Evolutionary conservation across 2,329 filamentous ascomycete species (phyloP), one percentile per base, ranked within the genome.

Genomic region (Stromatinia cepivora): DNA sequence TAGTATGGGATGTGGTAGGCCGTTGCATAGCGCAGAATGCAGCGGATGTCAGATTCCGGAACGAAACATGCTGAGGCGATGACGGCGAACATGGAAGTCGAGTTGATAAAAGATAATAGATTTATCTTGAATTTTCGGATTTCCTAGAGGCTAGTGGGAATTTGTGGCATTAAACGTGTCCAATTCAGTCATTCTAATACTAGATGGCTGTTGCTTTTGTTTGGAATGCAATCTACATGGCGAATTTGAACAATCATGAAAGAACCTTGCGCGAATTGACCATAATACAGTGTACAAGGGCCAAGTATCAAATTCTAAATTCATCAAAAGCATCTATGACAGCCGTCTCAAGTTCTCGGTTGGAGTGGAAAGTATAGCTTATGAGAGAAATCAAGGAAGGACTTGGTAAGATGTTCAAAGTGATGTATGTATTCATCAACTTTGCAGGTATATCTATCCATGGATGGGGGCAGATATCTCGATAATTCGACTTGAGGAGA

Each of bases 11-110:
- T 42, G 17, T 6, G 31, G 28, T 34, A 22, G 17, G 2, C 28
- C 9, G 31, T 28, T 28, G 31, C 8, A 34, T 54, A 2, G 0
- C 3, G 9, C 31, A 54, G 53, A 28, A 22, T 34, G 17, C 1
- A 20, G 2, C 20, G 31, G 13, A 4, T 56, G 31, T 5, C 2
- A 34, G 10, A 0, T 22, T n/a, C 13, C 1, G 6, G 20, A 34
- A 2, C 5, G 1, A 20, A n/a, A 2, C 0, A 56, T 13, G 34
- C 9, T 56, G 28, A 0, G 22, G 2, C 2, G 17, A 9, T 13
- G 1, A 56, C 3, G 20, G 10, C 9, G 22, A 13, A 36, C 1
- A 20, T 13, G 17, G 34, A 56, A 34, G 53, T 34, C 28, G 10
- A 56, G 20, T 56, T 56, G 9, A 7, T 34, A 17, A 3, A 22